Percentiles rank a stretch among this genome's conserved stretches.
phyloP scores from a whole-genome alignment of 208 protist species.

The Borovskyia barvae region DNA sequence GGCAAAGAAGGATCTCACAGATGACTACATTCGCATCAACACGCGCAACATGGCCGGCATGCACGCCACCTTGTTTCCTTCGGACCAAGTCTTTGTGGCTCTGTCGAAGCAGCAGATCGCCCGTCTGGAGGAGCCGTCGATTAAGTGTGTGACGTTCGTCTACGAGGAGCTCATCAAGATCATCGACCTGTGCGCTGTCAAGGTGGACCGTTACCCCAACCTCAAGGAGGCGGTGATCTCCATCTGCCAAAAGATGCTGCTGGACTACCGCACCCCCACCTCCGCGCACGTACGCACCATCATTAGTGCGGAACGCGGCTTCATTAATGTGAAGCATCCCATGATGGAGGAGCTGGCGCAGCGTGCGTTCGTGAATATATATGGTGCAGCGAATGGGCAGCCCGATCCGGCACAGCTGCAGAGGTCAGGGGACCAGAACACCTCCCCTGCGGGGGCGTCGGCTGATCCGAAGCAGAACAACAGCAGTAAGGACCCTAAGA shows the following conservation, averaged over 20 bases:
- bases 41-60: slow-evolving; percentile 96
- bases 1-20: slow-evolving; percentile 90
- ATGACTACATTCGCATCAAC: slow-evolving; percentile 95
- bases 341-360: slow-evolving; percentile 83
- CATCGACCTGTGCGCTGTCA: slow-evolving; percentile 66
- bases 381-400: slow-evolving; percentile 31
- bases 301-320: slow-evolving; percentile 94
- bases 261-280: slow-evolving; percentile 76
- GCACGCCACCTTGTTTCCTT: slow-evolving; percentile 95
- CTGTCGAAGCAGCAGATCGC: slow-evolving; percentile 95
- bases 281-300: slow-evolving; percentile 91
- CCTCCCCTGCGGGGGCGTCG: not conserved
- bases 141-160: slow-evolving; percentile 95
- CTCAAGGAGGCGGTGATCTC: slow-evolving; percentile 85
- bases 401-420: slow-evolving; percentile 2
- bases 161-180: slow-evolving; percentile 96
- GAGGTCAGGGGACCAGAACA: slow-evolving; percentile 7
- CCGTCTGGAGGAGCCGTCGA: slow-evolving; percentile 92
- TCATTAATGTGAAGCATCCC: slow-evolving; percentile 96
- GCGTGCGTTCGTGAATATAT: slow-evolving; percentile 77
- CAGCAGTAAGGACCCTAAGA: slow-evolving; percentile 14
- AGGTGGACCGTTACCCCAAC: slow-evolving; percentile 88
- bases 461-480: slow-evolving; percentile 18
- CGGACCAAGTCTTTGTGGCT: slow-evolving; percentile 96
- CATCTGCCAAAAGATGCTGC: slow-evolving; percentile 85